Evolutionary conservation across 108 stramenopile species (phyloP), one percentile per base, ranked within the genome.

Genomic region (Phaeodactylum tricornutum): DNA sequence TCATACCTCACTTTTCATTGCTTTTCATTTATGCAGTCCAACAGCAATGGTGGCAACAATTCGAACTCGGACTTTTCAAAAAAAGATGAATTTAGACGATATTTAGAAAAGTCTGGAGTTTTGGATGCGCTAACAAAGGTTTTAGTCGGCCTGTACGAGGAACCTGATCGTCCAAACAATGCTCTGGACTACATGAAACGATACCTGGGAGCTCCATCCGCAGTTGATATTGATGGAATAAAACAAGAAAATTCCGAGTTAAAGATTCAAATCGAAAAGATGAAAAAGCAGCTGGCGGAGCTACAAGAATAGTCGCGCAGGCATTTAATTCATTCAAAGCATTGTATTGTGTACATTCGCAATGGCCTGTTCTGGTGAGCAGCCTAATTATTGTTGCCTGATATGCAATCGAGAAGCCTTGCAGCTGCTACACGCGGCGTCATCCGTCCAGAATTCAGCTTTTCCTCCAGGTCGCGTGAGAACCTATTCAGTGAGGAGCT

Each of bases 61-160:
- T n/a, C n/a, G n/a, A n/a, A n/a, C n/a, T n/a, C n/a, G n/a, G n/a
- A n/a, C n/a, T n/a, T n/a, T n/a, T n/a, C n/a, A n/a, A 93, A 92
- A 61, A 98, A 98, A 67, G 92, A 98, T 56, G 96, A 98, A 69
- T 98, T 92, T 57, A 70, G 93, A 42, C 87, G 84, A 43, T 98
- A 96, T 62, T 66, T 98, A 23, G 96, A 98, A 61, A 81, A 93
- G 63, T 69, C 84, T 29, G 94, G 95, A 17, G 94, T 94, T 12
- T 80, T 96, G 39, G 97, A 98, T 61, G 80, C 94, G 1, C 56
- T 98, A 23, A 93, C 92, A 23, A 93, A 92, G 53, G 94, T 90
- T 0, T 62, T 96, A 39, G 92, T 96, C 25, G 88, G 90, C 7
- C 63, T 95, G 33, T 96, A 96, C 62, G 94, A 93, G 22, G 94